Evolutionary conservation across 345 rosid species (phyloP), one percentile per base, ranked within the genome.

Genomic region (Citrus cavaleriei): DNA sequence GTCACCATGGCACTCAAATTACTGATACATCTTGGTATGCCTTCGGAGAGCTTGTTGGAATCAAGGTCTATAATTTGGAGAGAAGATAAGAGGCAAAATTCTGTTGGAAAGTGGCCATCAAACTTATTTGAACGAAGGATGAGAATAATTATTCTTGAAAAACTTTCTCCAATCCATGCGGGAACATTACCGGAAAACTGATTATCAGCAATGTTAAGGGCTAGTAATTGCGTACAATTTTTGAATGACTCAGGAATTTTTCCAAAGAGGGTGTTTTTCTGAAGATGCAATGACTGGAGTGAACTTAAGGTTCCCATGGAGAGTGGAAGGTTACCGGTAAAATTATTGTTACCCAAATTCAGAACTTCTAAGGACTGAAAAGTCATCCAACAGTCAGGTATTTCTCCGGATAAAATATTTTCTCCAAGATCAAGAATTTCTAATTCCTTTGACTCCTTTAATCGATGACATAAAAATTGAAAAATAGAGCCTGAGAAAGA

Each of bases 401-500:
- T 19, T 0, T 72, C 46, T 72, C 64, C 49, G 1, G 57, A 51
- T 16, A 87, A 67, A 0, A 38, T 62, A 77, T 89, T 87, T 28
- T 74, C 76, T 10, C 82, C 80, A 16, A 86, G 83, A 55, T 81
- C 84, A 62, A 88, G 89, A 10, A 86, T 75, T 19, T 61, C 59
- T 62, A 82, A 28, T 14, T 32, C 37, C 32, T 13, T 59, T 18
- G 75, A 77, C 35, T 57, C 62, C 27, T 49, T 68, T 0, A 77
- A 73, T 13, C 84, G 75, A 22, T 75, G 10, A 51, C 89, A 83
- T 35, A 86, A 35, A 61, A 78, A 60, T 1, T 35, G 34, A 1
- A 81, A 84, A 21, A 87, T 68, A 6, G 70, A 14, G 34, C 92
- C 89, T 0, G 86, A 71, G 18, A 87, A 85, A 54, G 58, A 77